phyloP scores from a whole-genome alignment of 1,284 basidiomycete genomes.

The Sporisorium scitamineum region DNA sequence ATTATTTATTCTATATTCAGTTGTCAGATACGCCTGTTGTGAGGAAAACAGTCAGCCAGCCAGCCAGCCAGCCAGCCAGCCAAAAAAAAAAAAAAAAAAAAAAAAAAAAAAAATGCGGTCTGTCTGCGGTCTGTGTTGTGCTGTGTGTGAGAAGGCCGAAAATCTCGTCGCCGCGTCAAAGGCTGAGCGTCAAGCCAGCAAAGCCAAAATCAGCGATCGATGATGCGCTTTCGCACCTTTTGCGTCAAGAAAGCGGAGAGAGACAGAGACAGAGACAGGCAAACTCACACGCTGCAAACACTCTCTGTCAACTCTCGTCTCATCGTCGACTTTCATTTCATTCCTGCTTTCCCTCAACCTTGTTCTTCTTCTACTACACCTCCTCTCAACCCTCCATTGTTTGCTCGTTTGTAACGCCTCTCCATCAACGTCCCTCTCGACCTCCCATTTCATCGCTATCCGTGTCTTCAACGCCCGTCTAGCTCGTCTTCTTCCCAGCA shows the following conservation, averaged over 20 bases:
- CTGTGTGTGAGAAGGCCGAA: neutral
- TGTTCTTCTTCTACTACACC: neutral
- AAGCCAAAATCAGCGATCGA: slow-evolving; percentile 17
- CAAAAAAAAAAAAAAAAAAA: neutral
- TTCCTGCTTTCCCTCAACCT: neutral
- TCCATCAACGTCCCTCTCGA: neutral
- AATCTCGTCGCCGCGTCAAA: slow-evolving; percentile 1
- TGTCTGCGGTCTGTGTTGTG: neutral
- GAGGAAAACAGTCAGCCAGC: neutral
- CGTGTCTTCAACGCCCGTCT: neutral
- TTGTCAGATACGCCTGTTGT: neutral
- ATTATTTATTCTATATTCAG: neutral
- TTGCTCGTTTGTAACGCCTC: neutral
- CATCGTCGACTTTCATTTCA: slow-evolving; percentile 2
- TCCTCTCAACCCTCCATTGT: neutral
- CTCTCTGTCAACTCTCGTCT: neutral
- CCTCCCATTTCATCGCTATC: neutral
- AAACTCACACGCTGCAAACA: neutral
- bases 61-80: neutral
- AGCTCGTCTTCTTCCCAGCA: neutral
- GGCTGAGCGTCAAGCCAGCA: neutral
- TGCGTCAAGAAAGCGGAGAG: neutral
- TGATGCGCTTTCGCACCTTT: slow-evolving; percentile 19
- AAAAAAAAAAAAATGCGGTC: too few species aligned
- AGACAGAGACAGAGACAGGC: neutral